Percentiles rank a stretch among this genome's conserved stretches.
Evolutionary conservation across 768 basidiomycete genomes (phyloP).

Genomic region (Lentinula sp.): DNA sequence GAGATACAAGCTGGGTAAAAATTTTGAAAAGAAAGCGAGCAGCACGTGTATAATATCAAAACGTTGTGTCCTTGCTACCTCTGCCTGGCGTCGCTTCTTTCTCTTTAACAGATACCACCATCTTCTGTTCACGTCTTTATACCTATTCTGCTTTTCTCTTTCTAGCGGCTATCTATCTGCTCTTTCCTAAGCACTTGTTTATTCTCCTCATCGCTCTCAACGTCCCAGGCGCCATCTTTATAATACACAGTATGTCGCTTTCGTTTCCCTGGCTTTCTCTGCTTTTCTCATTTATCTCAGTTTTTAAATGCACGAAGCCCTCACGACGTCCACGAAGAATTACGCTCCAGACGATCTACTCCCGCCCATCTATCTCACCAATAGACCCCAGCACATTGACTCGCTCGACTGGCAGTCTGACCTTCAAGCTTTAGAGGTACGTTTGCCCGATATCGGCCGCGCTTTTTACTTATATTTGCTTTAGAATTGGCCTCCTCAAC

Average conservation of each 20-base stretch:
- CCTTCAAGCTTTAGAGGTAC: slow-evolving; percentile 41
- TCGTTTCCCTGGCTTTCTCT: slow-evolving; percentile 17
- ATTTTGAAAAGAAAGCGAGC: not conserved
- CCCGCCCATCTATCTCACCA: slow-evolving; percentile 27
- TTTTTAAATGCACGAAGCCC: slow-evolving; percentile 69
- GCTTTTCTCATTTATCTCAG: slow-evolving; percentile 22
- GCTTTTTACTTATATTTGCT: slow-evolving; percentile 17
- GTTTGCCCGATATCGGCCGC: slow-evolving; percentile 16
- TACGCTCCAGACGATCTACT: slow-evolving; percentile 31
- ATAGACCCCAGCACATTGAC: slow-evolving; percentile 27
- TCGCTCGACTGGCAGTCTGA: slow-evolving; percentile 43
- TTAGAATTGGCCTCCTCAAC: slow-evolving; percentile 42
- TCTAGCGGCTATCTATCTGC: slow-evolving; percentile 46
- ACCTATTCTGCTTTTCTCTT: slow-evolving; percentile 16
- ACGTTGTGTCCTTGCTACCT: not conserved
- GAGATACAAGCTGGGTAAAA: not conserved
- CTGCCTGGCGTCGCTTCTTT: not conserved
- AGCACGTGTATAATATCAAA: not conserved
- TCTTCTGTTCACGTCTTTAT: not conserved
- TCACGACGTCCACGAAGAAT: slow-evolving; percentile 47
- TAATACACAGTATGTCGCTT: slow-evolving; percentile 13
- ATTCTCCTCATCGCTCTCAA: slow-evolving; percentile 31
- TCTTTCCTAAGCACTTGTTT: slow-evolving; percentile 30
- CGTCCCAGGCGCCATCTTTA: slow-evolving; percentile 29
- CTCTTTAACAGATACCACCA: not conserved